Evolutionary conservation across 495 filamentous ascomycete genomes (phyloP).

Genomic region (Hypoxylon crocopeplum): DNA sequence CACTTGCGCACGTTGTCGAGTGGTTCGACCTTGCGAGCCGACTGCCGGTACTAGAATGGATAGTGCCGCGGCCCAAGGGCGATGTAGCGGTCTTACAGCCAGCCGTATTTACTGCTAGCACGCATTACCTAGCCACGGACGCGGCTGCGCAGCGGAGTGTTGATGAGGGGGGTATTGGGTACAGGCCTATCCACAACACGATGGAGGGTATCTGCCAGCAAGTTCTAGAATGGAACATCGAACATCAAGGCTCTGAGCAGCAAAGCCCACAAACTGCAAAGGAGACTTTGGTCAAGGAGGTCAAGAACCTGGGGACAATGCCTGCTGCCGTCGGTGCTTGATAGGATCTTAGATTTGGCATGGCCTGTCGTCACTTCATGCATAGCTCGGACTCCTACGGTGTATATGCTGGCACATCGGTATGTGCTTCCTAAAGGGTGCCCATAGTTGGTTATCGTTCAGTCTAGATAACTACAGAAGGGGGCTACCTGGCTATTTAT

Average conservation of each 20-base stretch:
- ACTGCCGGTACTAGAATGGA: constrained; percentile 46
- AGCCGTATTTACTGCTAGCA: constrained; percentile 51
- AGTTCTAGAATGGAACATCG: constrained; percentile 57
- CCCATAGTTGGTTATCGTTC: background rate
- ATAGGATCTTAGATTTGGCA: background rate
- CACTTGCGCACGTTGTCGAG: constrained; percentile 58
- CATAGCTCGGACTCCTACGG: no score
- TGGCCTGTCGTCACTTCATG: background rate
- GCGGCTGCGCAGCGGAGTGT: constrained; percentile 51
- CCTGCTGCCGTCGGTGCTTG: constrained; percentile 3
- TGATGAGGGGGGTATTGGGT: constrained; percentile 61
- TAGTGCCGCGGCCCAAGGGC: constrained; percentile 43
- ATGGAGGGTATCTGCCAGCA: constrained; percentile 61
- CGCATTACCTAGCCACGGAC: constrained; percentile 57
- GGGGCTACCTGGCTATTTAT: no score
- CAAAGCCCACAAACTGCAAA: background rate
- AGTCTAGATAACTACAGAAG: background rate
- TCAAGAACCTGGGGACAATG: constrained; percentile 3
- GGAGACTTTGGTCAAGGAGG: constrained; percentile 3
- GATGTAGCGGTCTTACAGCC: constrained; percentile 58
- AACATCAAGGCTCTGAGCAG: constrained; percentile 11
- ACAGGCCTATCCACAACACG: constrained; percentile 49
- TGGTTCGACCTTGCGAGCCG: constrained; percentile 43
- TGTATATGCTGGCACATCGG: no score
- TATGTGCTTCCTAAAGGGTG: no score